Conservation (phyloP, 805 yeast genomes). For the Tetrapisispora taiwanensis region DNA sequence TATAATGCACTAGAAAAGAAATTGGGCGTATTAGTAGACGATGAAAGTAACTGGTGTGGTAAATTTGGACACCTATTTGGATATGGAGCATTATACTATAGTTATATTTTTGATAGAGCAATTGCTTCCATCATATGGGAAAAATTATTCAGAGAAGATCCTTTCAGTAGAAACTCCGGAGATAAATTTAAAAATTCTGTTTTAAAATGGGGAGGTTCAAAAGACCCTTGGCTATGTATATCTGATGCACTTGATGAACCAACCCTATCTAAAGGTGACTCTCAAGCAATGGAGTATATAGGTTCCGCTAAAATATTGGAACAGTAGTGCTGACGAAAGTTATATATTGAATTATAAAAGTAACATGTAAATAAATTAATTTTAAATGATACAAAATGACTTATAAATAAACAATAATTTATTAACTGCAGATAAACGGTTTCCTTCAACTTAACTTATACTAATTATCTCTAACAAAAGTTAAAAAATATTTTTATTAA, state of each 20-base stretch:
- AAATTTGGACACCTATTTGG: slow-evolving; percentile 88
- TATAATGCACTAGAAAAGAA: slow-evolving; percentile 58
- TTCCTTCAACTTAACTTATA: too few species aligned
- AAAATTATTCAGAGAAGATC: slow-evolving; percentile 58
- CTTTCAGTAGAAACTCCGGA: slow-evolving; percentile 66
- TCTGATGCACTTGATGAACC: slow-evolving; percentile 67
- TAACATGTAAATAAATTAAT: neutral
- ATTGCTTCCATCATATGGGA: slow-evolving; percentile 82
- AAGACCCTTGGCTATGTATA: slow-evolving; percentile 79
- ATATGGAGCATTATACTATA: slow-evolving; percentile 89
- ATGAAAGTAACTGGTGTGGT: slow-evolving; percentile 79
- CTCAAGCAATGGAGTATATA: slow-evolving; percentile 53
- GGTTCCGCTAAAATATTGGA: slow-evolving; percentile 20
- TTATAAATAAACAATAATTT: neutral
- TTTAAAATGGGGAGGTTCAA: slow-evolving; percentile 87
- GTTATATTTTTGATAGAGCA: slow-evolving; percentile 84
- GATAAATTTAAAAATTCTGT: slow-evolving; percentile 59
- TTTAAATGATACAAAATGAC: neutral
- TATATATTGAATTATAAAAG: neutral
- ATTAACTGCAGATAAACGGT: too few species aligned
- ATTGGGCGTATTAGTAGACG: slow-evolving; percentile 54
- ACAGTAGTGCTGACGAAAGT: neutral
- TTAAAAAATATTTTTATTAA: neutral
- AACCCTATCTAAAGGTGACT: slow-evolving; percentile 54
- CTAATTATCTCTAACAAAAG: neutral